Base-by-base conservation (phyloP, 768 basidiomycete genomes). In the Solioccasus polychromus region DNA sequence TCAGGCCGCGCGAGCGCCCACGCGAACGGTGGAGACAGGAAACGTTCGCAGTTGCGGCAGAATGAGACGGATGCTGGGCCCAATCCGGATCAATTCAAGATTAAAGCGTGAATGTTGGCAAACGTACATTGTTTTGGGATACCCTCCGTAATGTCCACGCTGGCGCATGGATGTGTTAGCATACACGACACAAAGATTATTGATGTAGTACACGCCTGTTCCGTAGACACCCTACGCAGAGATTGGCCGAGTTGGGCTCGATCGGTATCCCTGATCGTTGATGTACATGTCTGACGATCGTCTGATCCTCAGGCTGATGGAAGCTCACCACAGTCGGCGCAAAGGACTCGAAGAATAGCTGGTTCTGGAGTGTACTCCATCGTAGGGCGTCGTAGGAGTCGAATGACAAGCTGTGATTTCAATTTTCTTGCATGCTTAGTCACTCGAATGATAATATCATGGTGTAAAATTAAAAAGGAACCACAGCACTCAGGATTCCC, bases 61-160 rank as follows among this genome's bases (percentile, higher is more conserved):
- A 87, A 97, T 24, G 90, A 88, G 43, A 98, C 77, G 5, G 92
- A 85, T 1, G 94, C 88, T 87, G 67, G 50, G 47, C 60, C 14
- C 28, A 28, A 15, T 15, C 30, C 11, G 30, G 7, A 15, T 15
- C 30, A 31, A 12, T 11, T 28, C 7, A 7, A 7, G 28, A 26
- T 26, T 26, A 11, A 6, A 26, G 26, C 26, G 11, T 26, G 26
- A 26, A 6, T 6, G 26, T 26, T 6, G 11, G 11, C 17, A 41
- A n/a, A 62, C 71, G 41, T 42, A 87, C 88, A 82, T 80, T 91
- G 90, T 62, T 93, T 97, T 7, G 94, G 95, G 42, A 98, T 98
- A 12, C 92, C 93, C 63, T 98, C 95, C 1, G 94, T 98, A 62
- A 99, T 95, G 66, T 99, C 96, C 50, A 98, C 83, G 8, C 89